Percentiles rank a stretch among this genome's conserved stretches.
These are phyloP conservation scores for Camellia granthamiana DNA, from an alignment of 148 eudicot species.

Conservation along the genomic window DNA sequence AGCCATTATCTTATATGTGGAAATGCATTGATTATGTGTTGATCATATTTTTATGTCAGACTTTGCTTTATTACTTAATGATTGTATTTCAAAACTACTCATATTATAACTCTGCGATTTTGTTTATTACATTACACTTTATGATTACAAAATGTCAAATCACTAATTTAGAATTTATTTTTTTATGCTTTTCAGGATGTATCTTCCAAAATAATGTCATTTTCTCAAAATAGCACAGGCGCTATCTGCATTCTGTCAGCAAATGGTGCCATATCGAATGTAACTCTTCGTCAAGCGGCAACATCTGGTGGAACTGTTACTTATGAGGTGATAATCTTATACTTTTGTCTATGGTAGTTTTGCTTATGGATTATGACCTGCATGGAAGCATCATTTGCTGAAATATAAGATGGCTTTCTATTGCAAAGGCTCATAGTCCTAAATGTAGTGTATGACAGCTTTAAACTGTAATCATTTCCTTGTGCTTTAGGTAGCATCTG, in stretches of 20 bases:
- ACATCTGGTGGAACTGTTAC: constrained; percentile 33
- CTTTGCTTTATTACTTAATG: neutral
- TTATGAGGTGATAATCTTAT: constrained; percentile 22
- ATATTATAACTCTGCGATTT: neutral
- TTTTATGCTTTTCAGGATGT: constrained; percentile 23
- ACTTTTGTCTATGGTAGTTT: neutral
- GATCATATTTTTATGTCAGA: neutral
- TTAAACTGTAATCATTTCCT: neutral
- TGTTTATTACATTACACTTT: neutral
- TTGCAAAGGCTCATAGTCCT: neutral
- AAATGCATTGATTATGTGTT: neutral
- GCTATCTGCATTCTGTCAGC: constrained; percentile 27
- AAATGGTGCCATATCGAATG: constrained; percentile 28
- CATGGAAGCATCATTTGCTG: neutral
- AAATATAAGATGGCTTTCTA: neutral
- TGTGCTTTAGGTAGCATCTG: neutral
- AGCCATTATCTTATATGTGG: neutral
- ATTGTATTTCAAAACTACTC: neutral
- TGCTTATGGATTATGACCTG: neutral
- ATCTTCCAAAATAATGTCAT: constrained; percentile 28
- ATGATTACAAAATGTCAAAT: neutral
- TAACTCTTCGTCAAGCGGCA: constrained; percentile 29
- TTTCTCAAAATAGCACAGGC: constrained; percentile 21
- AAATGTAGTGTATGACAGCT: neutral
- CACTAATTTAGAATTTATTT: constrained; percentile 3